Evolutionary conservation across 2,329 filamentous ascomycete species (phyloP), one percentile per base, ranked within the genome.

Genomic region (Alternaria postmessia): DNA sequence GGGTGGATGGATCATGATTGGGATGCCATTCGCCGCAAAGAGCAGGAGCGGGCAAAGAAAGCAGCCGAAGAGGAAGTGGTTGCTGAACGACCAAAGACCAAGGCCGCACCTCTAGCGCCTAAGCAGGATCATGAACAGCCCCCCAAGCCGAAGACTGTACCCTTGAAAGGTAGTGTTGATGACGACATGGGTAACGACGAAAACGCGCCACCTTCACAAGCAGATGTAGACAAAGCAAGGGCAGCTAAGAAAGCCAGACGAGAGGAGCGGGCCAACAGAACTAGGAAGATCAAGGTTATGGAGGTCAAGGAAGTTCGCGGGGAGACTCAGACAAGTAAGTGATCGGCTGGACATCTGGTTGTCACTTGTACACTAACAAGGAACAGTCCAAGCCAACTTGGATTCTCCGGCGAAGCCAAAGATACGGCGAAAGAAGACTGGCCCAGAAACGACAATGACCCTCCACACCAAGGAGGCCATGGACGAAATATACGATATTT

Each of bases 401-500:
- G 92, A 95, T 72, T 97, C 94, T 2, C 94, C 94, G 0, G 87
- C 89, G n/a, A 89, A 88, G 4, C 67, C 70, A 8, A 98, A 96
- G 78, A 85, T 94, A 56, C 69, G 71, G 57, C 91, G 89, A 84
- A 92, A 92, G 77, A 95, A 91, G 76, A 89, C 89, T 52, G 85
- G 84, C 11, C 65, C 63, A 36, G 94, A 98, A 78, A 92, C 94
- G n/a, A 99, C 95, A 2, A 97, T 99, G 94, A 99, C 95, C 0
- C 87, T 99, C 66, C 93, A 98, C 75, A 99, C 95, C 12, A 92
- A 88, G 70, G 94, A 95, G 66, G 95, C 95, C 5, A 97, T 94
- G 63, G 94, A 98, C 69, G 95, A 99, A 69, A 97, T 99, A 53
- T 98, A 98, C 72, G 93, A 93, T 59, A 92, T 99, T 48, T 99